Conservation (phyloP, 352 stramenopile genomes). For the Phytophthora tentaculata region DNA sequence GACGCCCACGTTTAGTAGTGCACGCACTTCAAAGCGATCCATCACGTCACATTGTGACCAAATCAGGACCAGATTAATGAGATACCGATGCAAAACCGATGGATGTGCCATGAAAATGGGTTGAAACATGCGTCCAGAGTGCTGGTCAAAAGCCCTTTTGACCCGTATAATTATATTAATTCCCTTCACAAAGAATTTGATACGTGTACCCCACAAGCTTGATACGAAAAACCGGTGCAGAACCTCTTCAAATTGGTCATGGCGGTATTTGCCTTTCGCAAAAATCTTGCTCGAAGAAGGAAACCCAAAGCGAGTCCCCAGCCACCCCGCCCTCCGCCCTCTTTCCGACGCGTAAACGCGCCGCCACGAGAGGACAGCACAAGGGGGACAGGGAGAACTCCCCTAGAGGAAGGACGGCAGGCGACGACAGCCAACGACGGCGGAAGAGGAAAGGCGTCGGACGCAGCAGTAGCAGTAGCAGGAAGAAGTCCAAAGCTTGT, state of each 20-base stretch:
- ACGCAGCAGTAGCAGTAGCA: slow-evolving; percentile 8
- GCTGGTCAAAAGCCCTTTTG: no score
- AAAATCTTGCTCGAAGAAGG: slow-evolving; percentile 17
- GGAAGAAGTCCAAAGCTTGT: slow-evolving; percentile 27
- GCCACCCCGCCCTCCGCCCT: slow-evolving; percentile 11
- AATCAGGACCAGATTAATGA: neutral
- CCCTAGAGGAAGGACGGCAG: slow-evolving; percentile 33
- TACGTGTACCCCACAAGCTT: neutral
- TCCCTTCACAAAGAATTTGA: neutral
- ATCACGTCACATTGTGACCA: slow-evolving; percentile 25
- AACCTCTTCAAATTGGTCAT: neutral
- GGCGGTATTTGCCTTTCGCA: slow-evolving; percentile 3
- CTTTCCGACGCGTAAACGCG: slow-evolving; percentile 11
- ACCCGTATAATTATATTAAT: no score
- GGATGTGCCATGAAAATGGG: neutral
- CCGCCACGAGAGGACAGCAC: slow-evolving; percentile 11
- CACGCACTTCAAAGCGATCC: slow-evolving; percentile 68
- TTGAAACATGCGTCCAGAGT: no score
- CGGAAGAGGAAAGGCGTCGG: slow-evolving; percentile 33
- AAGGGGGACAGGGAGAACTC: slow-evolving; percentile 9
- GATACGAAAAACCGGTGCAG: neutral
- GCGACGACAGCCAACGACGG: slow-evolving; percentile 23
- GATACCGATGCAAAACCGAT: neutral
- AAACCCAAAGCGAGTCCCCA: slow-evolving; percentile 13
- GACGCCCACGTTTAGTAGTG: slow-evolving; percentile 39